phyloP scores from a whole-genome alignment of 2,329 filamentous ascomycete species.

The Tolypocladium capitatum region DNA sequence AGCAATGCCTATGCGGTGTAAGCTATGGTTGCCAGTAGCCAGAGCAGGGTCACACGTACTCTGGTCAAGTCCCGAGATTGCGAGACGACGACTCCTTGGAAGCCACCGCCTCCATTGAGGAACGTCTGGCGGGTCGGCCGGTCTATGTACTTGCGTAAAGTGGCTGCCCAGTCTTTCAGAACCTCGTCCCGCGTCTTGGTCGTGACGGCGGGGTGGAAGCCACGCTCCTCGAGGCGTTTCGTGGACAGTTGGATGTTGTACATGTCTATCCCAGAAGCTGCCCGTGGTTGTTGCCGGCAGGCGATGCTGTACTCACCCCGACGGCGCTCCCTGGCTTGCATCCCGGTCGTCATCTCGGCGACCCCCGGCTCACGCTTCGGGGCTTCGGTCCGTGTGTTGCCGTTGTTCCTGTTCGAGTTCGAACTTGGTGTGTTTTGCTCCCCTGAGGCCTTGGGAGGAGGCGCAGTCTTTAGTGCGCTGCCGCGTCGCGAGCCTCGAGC shows the following conservation, averaged over 20 bases:
- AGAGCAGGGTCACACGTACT: neutral
- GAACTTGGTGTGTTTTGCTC: neutral
- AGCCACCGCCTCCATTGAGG: neutral
- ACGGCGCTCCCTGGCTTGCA: neutral
- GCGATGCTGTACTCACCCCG: neutral
- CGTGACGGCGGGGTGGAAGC: conserved; percentile 9
- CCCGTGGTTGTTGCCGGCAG: neutral
- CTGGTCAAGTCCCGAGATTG: conserved; percentile 4
- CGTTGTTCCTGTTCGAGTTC: neutral
- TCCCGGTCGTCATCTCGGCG: neutral
- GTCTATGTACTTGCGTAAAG: neutral
- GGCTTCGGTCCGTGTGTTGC: neutral
- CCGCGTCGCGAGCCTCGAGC: neutral
- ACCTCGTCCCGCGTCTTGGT: conserved; percentile 2
- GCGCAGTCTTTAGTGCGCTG: neutral
- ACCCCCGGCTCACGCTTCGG: neutral
- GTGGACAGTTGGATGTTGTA: conserved; percentile 7
- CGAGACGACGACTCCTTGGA: neutral
- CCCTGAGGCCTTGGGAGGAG: neutral
- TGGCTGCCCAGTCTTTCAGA: neutral
- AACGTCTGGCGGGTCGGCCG: neutral
- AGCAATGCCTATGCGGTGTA: conserved; percentile 1
- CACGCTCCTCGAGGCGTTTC: conserved; percentile 2
- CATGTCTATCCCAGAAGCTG: neutral
- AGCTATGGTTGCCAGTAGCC: neutral